Evolutionary conservation across 768 basidiomycete species (phyloP), one percentile per base, ranked within the genome.

Genomic region (Pilatotrama ljubarskyi): DNA sequence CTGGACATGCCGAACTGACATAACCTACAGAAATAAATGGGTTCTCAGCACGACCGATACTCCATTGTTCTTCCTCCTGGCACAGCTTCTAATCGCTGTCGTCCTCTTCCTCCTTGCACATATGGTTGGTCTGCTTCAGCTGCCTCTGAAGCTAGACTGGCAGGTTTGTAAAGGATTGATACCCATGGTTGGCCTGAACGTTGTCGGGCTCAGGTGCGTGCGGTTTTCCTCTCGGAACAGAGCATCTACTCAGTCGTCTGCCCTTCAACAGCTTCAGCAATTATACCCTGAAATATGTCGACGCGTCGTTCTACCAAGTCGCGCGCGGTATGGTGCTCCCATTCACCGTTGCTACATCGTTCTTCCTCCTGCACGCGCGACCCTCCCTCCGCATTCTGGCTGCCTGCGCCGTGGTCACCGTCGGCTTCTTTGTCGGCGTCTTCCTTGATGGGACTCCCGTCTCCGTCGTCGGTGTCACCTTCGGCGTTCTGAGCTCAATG

Each of bases 231-330:
- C 44, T 26, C 14, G 7, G 5, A 49, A 15, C 17, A 22, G 3
- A 41, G 5, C 25, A 7, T 2, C 10, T 20, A 22, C 26, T 29
- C 26, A 64, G 3, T 38, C 42, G 13, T 25, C 5, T 40, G 1
- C 18, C 0, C 25, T 9, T 40, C 10, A 44, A 29, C 70, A 93
- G 91, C 68, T 88, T 91, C 70, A 91, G 91, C 74, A 95, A 95
- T 72, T 94, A 86, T 70, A 93, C 90, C 40, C 82, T 95, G 59
- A 92, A 94, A 85, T 93, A 90, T 68, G 95, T 97, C 66, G 94
- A 95, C 57, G 92, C 93, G 13, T 95, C 93, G 0, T 94, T 96
- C 75, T 95, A 96, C 73, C 95, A 96, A 77, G 90, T 98, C 63
- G 95, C 95, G 0, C 88, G 95, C 15, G 95, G 95, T 10, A 82